Conservation (phyloP, 2,329 filamentous ascomycete species). For the Trichophyton mentagrophytes region DNA sequence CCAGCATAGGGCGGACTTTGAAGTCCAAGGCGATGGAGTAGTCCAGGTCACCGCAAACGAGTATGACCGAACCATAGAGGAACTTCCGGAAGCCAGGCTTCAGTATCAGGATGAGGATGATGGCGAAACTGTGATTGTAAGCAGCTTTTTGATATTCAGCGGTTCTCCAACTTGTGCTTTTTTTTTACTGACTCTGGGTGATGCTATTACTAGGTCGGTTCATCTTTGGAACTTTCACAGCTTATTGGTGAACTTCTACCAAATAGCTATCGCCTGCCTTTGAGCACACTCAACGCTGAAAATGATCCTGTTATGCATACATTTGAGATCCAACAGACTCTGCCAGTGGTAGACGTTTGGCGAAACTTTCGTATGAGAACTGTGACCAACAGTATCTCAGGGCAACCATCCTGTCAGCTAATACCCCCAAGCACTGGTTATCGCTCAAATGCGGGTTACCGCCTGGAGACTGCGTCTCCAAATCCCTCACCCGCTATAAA, state of each 20-base stretch:
- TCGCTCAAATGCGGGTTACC: not conserved
- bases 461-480: not conserved
- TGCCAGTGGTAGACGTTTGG: conserved; percentile 30
- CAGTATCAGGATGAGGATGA: conserved; percentile 37
- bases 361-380: conserved; percentile 20
- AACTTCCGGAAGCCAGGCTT: conserved; percentile 30
- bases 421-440: not conserved
- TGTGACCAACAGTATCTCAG: not conserved
- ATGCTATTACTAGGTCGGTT: conserved; percentile 29
- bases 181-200: not conserved
- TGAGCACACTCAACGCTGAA: not conserved
- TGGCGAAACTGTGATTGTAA: conserved; percentile 34
- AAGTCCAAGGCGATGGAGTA: conserved; percentile 18
- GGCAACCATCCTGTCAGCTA: not conserved
- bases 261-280: not conserved
- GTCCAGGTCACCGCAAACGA: conserved; percentile 31
- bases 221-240: conserved; percentile 35
- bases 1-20: not conserved
- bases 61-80: conserved; percentile 32
- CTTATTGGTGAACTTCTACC: conserved; percentile 33
- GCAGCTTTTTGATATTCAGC: conserved; percentile 8
- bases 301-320: conserved; percentile 27
- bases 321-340: conserved; percentile 34
- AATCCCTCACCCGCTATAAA: not conserved
- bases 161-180: not conserved